These are phyloP conservation scores for Plectosphaerella cucumerina DNA, from an alignment of 2,329 filamentous ascomycete genomes.

Conservation along the genomic window DNA sequence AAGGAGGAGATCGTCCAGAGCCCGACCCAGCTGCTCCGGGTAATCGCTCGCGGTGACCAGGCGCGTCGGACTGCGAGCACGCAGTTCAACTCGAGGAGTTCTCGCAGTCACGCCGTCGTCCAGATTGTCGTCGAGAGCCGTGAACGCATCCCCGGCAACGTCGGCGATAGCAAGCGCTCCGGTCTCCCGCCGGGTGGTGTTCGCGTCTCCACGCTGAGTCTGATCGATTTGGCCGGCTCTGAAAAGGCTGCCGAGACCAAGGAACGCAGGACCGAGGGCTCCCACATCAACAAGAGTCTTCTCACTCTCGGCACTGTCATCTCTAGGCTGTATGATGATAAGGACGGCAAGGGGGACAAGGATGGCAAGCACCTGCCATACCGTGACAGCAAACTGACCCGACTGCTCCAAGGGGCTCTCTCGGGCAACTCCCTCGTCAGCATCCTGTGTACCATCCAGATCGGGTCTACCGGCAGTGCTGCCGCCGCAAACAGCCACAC, in stretches of 20 bases:
- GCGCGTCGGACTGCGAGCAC: constrained; percentile 88
- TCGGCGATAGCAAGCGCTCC: constrained; percentile 60
- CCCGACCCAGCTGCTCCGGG: constrained; percentile 87
- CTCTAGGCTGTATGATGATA: constrained; percentile 81
- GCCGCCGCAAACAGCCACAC: constrained; percentile 72
- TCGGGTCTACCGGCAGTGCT: constrained; percentile 70
- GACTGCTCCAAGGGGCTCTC: constrained; percentile 84
- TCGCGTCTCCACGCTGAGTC: constrained; percentile 86
- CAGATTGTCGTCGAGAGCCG: constrained; percentile 98
- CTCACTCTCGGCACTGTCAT: constrained; percentile 95
- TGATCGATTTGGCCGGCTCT: constrained; percentile 95
- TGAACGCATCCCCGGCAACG: constrained; percentile 66
- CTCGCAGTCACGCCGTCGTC: constrained; percentile 95
- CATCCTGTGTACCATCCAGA: constrained; percentile 94
- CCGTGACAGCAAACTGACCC: constrained; percentile 93
- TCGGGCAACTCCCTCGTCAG: constrained; percentile 94
- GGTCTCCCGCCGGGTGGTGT: constrained; percentile 80
- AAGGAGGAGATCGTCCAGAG: constrained; percentile 99
- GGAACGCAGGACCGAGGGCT: constrained; percentile 88
- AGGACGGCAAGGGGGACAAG: constrained; percentile 72
- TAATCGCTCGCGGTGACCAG: constrained; percentile 91
- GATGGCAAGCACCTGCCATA: constrained; percentile 91
- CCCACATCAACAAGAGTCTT: constrained; percentile 97
- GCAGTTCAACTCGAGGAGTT: constrained; percentile 95
- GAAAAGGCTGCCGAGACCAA: constrained; percentile 95